Evolutionary conservation across 2,329 filamentous ascomycete genomes (phyloP).

Genomic region (Grosmannia penicillata): DNA sequence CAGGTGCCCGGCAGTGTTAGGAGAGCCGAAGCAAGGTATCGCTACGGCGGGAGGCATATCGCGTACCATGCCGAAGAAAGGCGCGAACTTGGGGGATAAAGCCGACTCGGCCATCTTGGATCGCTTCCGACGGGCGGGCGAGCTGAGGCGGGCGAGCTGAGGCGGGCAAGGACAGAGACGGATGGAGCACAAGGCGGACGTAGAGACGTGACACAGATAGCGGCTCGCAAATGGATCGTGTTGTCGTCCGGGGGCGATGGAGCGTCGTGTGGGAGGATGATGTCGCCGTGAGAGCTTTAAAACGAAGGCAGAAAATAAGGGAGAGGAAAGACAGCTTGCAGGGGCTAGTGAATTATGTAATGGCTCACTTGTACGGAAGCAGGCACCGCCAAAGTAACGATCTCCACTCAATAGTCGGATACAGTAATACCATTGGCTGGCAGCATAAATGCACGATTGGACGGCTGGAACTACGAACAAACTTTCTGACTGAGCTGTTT

Average conservation of each 20-base stretch:
- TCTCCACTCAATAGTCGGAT: too few relatives aligned
- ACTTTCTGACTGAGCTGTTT: too few relatives aligned
- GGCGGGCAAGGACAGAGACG: background rate
- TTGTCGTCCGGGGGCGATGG: too few relatives aligned
- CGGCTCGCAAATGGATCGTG: background rate
- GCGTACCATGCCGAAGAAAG: constrained; percentile 77
- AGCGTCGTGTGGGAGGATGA: too few relatives aligned
- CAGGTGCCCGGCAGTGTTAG: background rate
- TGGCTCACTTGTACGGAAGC: too few relatives aligned
- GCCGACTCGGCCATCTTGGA: constrained; percentile 35
- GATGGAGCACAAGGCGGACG: background rate
- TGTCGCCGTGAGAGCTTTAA: background rate
- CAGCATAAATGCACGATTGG: too few relatives aligned
- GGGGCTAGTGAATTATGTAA: background rate
- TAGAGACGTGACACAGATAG: too few relatives aligned
- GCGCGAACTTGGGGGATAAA: constrained; percentile 65
- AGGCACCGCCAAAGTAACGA: too few relatives aligned
- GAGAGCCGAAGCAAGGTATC: background rate
- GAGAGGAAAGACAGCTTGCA: constrained; percentile 1
- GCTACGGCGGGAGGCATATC: constrained; percentile 2
- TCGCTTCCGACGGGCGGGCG: too few relatives aligned
- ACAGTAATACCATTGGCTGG: too few relatives aligned
- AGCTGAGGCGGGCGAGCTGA: background rate
- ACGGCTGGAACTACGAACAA: too few relatives aligned
- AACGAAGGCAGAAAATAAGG: constrained; percentile 1